Evolutionary conservation across 331 rosid species (phyloP).

Genomic region (Stylosanthes scabra): DNA sequence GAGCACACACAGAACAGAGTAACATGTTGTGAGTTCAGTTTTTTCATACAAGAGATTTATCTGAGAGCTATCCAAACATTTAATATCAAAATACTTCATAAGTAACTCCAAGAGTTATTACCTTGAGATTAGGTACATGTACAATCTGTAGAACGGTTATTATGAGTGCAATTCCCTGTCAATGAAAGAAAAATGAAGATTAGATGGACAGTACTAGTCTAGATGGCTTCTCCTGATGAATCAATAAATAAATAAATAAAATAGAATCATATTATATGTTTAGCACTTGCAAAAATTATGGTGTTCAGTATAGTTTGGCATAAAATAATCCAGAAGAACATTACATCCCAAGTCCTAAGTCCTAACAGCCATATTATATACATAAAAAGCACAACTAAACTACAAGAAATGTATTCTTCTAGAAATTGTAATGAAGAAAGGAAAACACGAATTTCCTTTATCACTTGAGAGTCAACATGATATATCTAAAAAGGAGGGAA

Average conservation of each 20-base stretch:
- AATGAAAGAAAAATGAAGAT: constrained; percentile 27
- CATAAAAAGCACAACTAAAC: constrained; percentile 8
- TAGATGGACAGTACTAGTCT: constrained; percentile 27
- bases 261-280: constrained; percentile 8
- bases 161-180: constrained; percentile 89
- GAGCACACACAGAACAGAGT: too few relatives aligned
- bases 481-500: background rate
- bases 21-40: too few relatives aligned
- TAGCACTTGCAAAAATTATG: constrained; percentile 20
- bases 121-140: constrained; percentile 96
- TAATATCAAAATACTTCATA: constrained; percentile 30
- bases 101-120: constrained; percentile 35
- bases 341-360: background rate
- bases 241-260: background rate
- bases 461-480: constrained; percentile 12
- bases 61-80: background rate
- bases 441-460: constrained; percentile 1
- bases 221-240: constrained; percentile 10
- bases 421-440: background rate
- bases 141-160: constrained; percentile 94
- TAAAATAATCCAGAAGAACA: background rate
- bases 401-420: constrained; percentile 24
- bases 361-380: background rate
- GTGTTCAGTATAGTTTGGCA: constrained; percentile 2
- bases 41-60: background rate